Evolutionary conservation across 2,329 filamentous ascomycete species (phyloP), one percentile per base, ranked within the genome.

Genomic region (Penicillium psychrosexuale): DNA sequence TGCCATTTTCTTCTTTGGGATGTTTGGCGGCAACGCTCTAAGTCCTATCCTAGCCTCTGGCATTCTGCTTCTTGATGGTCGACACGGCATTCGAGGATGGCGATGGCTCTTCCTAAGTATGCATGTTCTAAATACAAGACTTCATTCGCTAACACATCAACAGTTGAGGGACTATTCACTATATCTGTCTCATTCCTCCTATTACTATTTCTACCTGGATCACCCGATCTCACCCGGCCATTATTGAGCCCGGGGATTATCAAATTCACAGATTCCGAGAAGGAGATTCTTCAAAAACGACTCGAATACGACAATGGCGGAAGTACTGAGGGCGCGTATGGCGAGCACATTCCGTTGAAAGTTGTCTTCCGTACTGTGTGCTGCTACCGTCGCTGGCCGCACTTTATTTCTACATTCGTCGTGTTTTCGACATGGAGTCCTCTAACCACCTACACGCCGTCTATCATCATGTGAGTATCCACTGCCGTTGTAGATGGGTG

Each of bases 1-100:
- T 22, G 34, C 46, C 13, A 39, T 48, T 31, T 48, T 48, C 36
- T 48, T 48, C 34, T 48, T 48, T 31, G 46, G 46, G 3, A 48
- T 48, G 46, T 48, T 48, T 22, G 46, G 46, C 7, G 46, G 46
- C 1, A 48, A 37, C 0, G 46, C 33, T 9, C 8, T 31, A 1
- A 30, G 34, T 12, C 34, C 36, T 7, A 37, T 48, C 13, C 27
- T 39, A 5, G 27, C 34, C 5, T 38, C 36, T 1, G 34, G 34
- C 2, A 30, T 48, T 12, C 13, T 48, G 17, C 2, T 22, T 11
- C 36, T 48, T 0, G 34, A 48, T 22, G 46, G 46, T 8, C 12
- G 28, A n/a, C n/a, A 38, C 1, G 46, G 46, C 5, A 19, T 48
- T 12, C 13, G 24, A n/a, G 46, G 46, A 11, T 48, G 46, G 46